Percentiles rank a stretch among this genome's conserved stretches.
phyloP scores from a whole-genome alignment of 768 basidiomycete species.

The Gloeostereum incarnatum region DNA sequence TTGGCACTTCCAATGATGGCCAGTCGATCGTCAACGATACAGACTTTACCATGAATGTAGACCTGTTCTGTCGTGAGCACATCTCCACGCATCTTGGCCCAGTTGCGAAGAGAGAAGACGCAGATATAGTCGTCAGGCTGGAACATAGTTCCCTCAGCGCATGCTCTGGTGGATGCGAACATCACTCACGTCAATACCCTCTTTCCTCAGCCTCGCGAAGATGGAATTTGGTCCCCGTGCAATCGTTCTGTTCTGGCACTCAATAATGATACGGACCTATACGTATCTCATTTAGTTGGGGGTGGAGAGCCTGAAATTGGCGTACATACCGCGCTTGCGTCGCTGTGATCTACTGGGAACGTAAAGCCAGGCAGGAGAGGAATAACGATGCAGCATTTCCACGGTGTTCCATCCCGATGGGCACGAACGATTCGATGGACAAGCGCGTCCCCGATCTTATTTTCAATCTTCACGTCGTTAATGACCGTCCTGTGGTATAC shows the following conservation, averaged over 20 bases:
- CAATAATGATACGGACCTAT: slow-evolving; percentile 90
- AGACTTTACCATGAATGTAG: slow-evolving; percentile 85
- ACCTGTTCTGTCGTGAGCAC: slow-evolving; percentile 88
- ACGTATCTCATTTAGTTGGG: slow-evolving; percentile 4
- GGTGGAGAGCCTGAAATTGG: not conserved
- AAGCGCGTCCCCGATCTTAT: slow-evolving; percentile 90
- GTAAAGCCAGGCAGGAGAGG: slow-evolving; percentile 92
- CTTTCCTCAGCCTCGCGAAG: slow-evolving; percentile 74
- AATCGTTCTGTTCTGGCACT: slow-evolving; percentile 90
- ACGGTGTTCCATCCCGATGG: slow-evolving; percentile 67
- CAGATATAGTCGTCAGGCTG: slow-evolving; percentile 93
- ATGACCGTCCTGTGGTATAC: slow-evolving; percentile 54
- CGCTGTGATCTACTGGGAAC: slow-evolving; percentile 85
- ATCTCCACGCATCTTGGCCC: slow-evolving; percentile 85
- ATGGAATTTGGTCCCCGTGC: slow-evolving; percentile 87
- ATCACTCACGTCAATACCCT: slow-evolving; percentile 74
- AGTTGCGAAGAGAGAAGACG: slow-evolving; percentile 86
- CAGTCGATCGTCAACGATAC: slow-evolving; percentile 90
- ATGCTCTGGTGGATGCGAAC: no score
- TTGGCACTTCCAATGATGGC: slow-evolving; percentile 95
- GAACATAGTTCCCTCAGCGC: slow-evolving; percentile 6
- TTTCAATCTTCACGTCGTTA: slow-evolving; percentile 82
- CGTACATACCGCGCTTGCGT: slow-evolving; percentile 76
- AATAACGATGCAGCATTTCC: slow-evolving; percentile 91
- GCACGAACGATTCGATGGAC: slow-evolving; percentile 88